A percentile compares a stretch with the other conserved stretches of the same genome.
These are phyloP conservation scores for Blastobotrys attinorum DNA, from an alignment of 805 yeast species.

Conservation along the genomic window DNA sequence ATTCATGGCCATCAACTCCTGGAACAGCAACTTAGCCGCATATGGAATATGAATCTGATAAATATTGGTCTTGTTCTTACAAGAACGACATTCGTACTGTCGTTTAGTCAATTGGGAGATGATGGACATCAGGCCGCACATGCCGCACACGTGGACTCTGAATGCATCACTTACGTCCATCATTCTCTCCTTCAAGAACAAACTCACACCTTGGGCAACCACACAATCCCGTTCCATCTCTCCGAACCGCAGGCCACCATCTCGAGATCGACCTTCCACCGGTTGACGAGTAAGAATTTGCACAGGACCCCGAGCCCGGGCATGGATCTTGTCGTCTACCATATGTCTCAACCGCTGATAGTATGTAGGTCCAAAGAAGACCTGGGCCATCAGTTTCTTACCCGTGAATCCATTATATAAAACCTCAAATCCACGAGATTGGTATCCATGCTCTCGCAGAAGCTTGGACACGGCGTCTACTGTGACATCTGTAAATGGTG, in stretches of 20 bases:
- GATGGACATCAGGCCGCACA: conserved; percentile 97
- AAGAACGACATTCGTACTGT: conserved; percentile 96
- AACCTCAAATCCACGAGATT: conserved; percentile 96
- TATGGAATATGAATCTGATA: conserved; percentile 97
- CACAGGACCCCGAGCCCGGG: conserved; percentile 98
- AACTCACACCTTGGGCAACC: conserved; percentile 99
- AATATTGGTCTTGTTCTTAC: conserved; percentile 96
- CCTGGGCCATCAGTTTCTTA: conserved; percentile 94
- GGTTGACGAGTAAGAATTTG: conserved; percentile 98
- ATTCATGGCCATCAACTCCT: conserved; percentile 99
- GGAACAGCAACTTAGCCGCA: conserved; percentile 97
- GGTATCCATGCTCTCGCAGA: conserved; percentile 92
- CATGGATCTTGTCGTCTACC: conserved; percentile 99
- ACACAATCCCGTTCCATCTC: conserved; percentile 99
- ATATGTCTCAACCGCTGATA: conserved; percentile 97
- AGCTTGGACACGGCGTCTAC: conserved; percentile 93
- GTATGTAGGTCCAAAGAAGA: conserved; percentile 98
- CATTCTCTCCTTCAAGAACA: conserved; percentile 92
- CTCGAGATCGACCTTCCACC: conserved; percentile 98
- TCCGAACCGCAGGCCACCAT: conserved; percentile 98
- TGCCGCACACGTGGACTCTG: conserved; percentile 96
- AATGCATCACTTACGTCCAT: conserved; percentile 99
- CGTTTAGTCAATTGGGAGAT: conserved; percentile 96
- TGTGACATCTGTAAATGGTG: conserved; percentile 97
- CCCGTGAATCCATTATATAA: conserved; percentile 99